Evolutionary conservation across 345 rosid species (phyloP), one percentile per base, ranked within the genome.

Genomic region (Raphanus sativus): DNA sequence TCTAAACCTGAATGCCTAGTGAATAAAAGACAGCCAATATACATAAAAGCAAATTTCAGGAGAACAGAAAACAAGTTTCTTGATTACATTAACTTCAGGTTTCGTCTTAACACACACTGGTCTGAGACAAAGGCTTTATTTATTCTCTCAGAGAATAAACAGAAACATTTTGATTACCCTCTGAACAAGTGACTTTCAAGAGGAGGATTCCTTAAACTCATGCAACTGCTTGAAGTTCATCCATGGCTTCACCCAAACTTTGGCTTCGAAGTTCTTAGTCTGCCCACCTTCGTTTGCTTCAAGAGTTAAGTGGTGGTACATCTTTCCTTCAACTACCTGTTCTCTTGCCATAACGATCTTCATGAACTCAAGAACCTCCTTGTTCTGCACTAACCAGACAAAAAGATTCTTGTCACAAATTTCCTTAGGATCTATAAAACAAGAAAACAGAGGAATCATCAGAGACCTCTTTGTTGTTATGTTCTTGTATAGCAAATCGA

Each of bases 161-260:
- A 60, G 15, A 15, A 38, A 10, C 26, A 59, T 26, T 71, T 38
- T 12, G 16, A 59, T 38, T 58, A 36, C 29, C 25, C 45, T 42
- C 38, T 56, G 7, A 52, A 32, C 26, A 40, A 38, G 29, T 40
- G 17, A 8, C 2, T 3, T 48, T 77, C 45, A 78, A 66, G 77
- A 1, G 10, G 82, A 60, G 2, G 81, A 36, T 50, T 81, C 81
- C 76, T 92, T 92, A 77, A 90, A 92, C 68, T 90, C 96, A 62
- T 84, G 85, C 69, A 92, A 70, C 78, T 92, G 84, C 75, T 88
- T 89, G 77, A 88, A 89, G 70, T 89, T 84, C 84, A 90, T 85
- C 98, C 94, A 88, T 8, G 94, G 94, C 86, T 92, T 87, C 65
- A 90, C 92, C 96, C 92, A 89, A 1, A 92, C 89, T 80, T 90